phyloP scores from a whole-genome alignment of 1,284 basidiomycete species.

The Cystobasidiaceae sp. region DNA sequence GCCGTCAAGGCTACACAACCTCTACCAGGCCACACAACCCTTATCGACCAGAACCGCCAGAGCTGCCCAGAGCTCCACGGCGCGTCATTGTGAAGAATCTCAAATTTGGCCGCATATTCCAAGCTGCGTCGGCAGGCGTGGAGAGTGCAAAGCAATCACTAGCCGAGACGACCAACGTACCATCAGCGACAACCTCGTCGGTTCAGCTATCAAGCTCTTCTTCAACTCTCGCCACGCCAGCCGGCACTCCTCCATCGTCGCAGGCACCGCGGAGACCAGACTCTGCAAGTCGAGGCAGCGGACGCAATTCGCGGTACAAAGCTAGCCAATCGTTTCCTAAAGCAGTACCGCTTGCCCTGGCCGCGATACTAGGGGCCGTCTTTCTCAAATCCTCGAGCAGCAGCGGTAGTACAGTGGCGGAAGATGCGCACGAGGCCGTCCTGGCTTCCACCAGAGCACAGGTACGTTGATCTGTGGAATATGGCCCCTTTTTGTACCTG shows the following conservation, averaged over 20 bases:
- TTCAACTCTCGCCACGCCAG: not conserved
- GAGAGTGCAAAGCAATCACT: constrained; percentile 1
- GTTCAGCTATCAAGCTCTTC: not conserved
- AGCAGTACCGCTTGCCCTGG: too few species aligned
- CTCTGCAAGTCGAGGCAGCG: too few species aligned
- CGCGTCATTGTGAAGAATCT: constrained; percentile 22
- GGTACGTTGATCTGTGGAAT: too few species aligned
- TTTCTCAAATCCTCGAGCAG: too few species aligned
- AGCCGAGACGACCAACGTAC: not conserved
- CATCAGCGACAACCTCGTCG: not conserved
- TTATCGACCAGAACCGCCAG: constrained; percentile 16
- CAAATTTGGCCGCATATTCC: constrained; percentile 13
- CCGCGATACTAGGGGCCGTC: too few species aligned
- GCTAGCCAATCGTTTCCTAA: too few species aligned
- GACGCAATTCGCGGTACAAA: too few species aligned
- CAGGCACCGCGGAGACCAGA: too few species aligned
- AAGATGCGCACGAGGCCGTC: too few species aligned
- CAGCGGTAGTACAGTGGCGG: too few species aligned
- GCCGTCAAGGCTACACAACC: too few species aligned
- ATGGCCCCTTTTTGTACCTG: not conserved
- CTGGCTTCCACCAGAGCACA: too few species aligned
- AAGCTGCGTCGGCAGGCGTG: constrained; percentile 9
- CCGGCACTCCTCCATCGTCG: not conserved
- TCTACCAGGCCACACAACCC: constrained; percentile 10
- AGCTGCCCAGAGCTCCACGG: not conserved